Conservation (phyloP, 345 rosid species). For the Rhizophora mangle region DNA sequence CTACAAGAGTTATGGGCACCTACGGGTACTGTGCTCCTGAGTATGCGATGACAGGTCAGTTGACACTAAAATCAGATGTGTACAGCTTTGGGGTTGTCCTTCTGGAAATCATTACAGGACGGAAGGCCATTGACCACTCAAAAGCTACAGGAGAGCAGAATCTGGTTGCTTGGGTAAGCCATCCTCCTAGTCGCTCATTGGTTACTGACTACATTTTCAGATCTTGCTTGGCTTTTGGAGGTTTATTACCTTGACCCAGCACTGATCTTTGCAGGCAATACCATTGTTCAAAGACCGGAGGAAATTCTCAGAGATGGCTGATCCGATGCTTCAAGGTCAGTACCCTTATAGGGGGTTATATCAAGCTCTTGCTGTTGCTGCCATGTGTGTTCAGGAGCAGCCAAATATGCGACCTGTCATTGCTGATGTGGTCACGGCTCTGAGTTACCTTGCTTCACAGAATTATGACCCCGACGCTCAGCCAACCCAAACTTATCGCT, state of each 20-base stretch:
- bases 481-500: slow-evolving; percentile 12
- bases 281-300: slow-evolving; percentile 82
- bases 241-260: neutral
- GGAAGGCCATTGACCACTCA: slow-evolving; percentile 66
- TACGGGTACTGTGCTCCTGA: slow-evolving; percentile 97
- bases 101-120: slow-evolving; percentile 84
- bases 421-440: slow-evolving; percentile 75
- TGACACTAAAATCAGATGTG: slow-evolving; percentile 83
- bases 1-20: slow-evolving; percentile 95
- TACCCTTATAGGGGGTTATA: slow-evolving; percentile 73
- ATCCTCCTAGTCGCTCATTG: neutral
- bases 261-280: slow-evolving; percentile 50
- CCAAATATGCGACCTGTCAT: slow-evolving; percentile 73
- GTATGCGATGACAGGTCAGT: slow-evolving; percentile 92
- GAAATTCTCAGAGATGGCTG: slow-evolving; percentile 67
- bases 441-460: slow-evolving; percentile 69
- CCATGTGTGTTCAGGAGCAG: slow-evolving; percentile 95
- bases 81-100: slow-evolving; percentile 93
- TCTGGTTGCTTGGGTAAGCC: slow-evolving; percentile 87
- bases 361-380: slow-evolving; percentile 89
- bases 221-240: neutral
- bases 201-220: neutral
- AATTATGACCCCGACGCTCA: slow-evolving; percentile 40
- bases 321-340: slow-evolving; percentile 66
- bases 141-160: slow-evolving; percentile 57